Base-by-base conservation (phyloP, 2,329 filamentous ascomycete genomes). In the Clonostachys byssicola region DNA sequence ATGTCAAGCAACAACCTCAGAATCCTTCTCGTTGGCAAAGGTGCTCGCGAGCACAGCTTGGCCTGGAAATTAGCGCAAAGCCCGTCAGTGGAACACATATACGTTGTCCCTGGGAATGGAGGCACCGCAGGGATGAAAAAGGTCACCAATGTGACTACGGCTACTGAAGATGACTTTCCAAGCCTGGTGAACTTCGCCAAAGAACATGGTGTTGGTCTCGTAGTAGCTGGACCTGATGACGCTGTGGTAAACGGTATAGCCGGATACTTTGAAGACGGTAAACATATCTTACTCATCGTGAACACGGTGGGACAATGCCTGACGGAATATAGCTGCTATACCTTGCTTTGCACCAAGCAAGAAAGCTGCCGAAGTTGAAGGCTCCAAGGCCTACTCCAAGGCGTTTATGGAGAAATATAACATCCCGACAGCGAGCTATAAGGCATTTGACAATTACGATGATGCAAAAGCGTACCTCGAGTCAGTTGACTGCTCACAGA, bases 321-420 rank as follows among this genome's bases (percentile, higher is more conserved):
- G 20, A 13, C 10, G 16, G 23, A 10, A 10, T 30, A 30, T 30
- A 50, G 77, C 71, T 40, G 73, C 72, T 5, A 83, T 89, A 54
- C 72, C 75, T 48, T 81, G 77, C 55, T 91, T 90, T 58, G 87
- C 86, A 0, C 88, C 88, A 2, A 80, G 77, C 42, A 77, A 83
- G 60, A 74, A 76, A 20, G 87, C 88, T 12, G 86, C 88, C 10
- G 73, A 76, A 36, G 83, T 92, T 76, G 88, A 92, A 61, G 88
- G 88, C 39, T 88, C 83, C 56, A 92, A 92, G 66, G 80, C 85
- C 2, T 91, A 88, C 60, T 83, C 84, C 38, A 91, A 92, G 60
- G 83, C 88, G 58, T 91, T 92, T 59, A 92, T 92, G 88, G 77
- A 80, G 58, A 75, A 77, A 41, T 75, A 89, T 62, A 74, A 73